Conservation (phyloP, 2,329 filamentous ascomycete genomes). For the Epichloe gansuensis region DNA sequence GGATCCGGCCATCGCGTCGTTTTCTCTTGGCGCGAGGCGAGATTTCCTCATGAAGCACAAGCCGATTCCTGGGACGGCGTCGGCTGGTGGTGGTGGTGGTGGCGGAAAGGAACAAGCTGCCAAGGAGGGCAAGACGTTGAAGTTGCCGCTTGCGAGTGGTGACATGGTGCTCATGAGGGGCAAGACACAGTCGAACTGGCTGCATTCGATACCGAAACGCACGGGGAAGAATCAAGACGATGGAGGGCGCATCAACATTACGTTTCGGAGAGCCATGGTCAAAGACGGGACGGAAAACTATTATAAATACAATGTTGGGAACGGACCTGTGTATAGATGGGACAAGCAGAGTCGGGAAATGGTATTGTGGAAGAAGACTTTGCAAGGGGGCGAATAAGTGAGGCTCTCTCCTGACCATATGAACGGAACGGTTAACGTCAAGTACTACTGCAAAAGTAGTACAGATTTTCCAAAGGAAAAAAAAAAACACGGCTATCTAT, state of each 20-base stretch:
- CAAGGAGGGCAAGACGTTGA: slow-evolving; percentile 27
- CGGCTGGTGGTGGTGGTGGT: slow-evolving; percentile 10
- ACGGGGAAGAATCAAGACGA: slow-evolving; percentile 50
- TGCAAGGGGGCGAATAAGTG: slow-evolving; percentile 1
- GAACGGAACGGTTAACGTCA: neutral
- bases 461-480: neutral
- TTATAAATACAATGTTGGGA: slow-evolving; percentile 71
- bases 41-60: slow-evolving; percentile 77
- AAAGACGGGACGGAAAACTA: slow-evolving; percentile 69
- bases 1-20: slow-evolving; percentile 60
- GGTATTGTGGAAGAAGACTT: slow-evolving; percentile 22
- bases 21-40: slow-evolving; percentile 56
- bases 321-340: slow-evolving; percentile 57
- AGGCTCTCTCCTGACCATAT: neutral
- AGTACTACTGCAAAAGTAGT: neutral
- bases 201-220: slow-evolving; percentile 67
- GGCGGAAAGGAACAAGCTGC: slow-evolving; percentile 6
- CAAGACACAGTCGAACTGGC: slow-evolving; percentile 60
- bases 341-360: slow-evolving; percentile 40
- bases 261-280: slow-evolving; percentile 58
- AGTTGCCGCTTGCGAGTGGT: slow-evolving; percentile 46
- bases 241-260: slow-evolving; percentile 62
- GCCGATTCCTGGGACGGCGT: slow-evolving; percentile 28
- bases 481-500: neutral
- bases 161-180: slow-evolving; percentile 74